These are phyloP conservation scores for Psidium friedrichsthalianum DNA, from an alignment of 345 rosid species.

Conservation along the genomic window DNA sequence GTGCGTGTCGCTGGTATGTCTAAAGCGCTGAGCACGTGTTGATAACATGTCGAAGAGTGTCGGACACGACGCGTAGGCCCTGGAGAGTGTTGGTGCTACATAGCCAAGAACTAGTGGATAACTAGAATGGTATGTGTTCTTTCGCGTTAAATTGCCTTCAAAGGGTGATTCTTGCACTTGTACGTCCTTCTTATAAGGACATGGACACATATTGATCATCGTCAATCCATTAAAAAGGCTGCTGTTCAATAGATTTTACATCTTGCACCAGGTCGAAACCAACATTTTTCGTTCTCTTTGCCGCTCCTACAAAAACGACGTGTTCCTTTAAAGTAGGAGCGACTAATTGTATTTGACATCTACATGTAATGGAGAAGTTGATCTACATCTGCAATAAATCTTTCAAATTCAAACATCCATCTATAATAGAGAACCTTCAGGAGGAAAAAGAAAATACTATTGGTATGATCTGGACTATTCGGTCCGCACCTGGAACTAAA, in stretches of 20 bases:
- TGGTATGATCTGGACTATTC: rapidly evolving
- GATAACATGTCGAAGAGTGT: too few species aligned
- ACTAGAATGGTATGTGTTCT: neutral
- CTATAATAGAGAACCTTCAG: neutral
- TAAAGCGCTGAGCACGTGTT: too few species aligned
- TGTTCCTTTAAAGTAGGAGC: neutral
- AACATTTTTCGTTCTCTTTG: neutral
- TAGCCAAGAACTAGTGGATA: neutral
- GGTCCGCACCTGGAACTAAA: rapidly evolving
- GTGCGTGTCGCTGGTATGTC: too few species aligned
- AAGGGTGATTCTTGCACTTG: neutral
- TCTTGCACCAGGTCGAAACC: neutral
- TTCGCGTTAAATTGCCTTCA: neutral
- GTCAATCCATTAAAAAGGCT: neutral
- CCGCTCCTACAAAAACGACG: neutral
- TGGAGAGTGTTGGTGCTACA: too few species aligned
- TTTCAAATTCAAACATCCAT: neutral
- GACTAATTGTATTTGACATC: neutral
- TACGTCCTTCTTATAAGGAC: neutral
- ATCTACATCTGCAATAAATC: neutral
- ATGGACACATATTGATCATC: neutral
- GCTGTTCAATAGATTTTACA: neutral
- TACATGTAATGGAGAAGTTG: neutral
- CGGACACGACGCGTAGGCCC: too few species aligned
- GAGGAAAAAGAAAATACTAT: neutral